These are phyloP conservation scores for Ogataea hybrid DNA, from an alignment of 1,139 yeast genomes.

Conservation along the genomic window DNA sequence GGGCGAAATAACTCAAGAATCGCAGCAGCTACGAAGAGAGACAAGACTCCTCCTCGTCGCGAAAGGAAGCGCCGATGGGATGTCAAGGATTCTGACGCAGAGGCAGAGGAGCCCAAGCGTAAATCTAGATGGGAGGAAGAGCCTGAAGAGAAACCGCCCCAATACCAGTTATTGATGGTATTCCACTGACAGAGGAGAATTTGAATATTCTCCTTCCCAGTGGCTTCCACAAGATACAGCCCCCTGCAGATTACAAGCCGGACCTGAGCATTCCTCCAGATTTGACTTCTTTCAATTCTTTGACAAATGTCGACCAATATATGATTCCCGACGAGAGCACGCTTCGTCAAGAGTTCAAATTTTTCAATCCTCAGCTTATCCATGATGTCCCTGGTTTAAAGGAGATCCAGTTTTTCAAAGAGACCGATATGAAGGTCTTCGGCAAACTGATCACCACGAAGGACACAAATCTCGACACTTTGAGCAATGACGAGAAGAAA, in stretches of 20 bases:
- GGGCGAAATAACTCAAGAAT: neutral
- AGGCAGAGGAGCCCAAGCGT: conserved; percentile 10
- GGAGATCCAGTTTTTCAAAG: conserved; percentile 65
- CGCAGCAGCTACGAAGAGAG: conserved; percentile 17
- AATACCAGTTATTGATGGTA: conserved; percentile 45
- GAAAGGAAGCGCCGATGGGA: conserved; percentile 38
- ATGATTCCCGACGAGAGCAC: conserved; percentile 36
- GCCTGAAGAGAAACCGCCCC: conserved; percentile 34
- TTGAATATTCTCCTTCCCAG: conserved; percentile 53
- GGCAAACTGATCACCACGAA: conserved; percentile 51
- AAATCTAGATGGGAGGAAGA: conserved; percentile 32
- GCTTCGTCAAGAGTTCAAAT: conserved; percentile 17
- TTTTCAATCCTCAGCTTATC: conserved; percentile 41
- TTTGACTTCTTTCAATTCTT: conserved; percentile 21
- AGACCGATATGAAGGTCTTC: conserved; percentile 71
- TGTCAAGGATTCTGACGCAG: conserved; percentile 31
- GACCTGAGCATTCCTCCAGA: conserved; percentile 28
- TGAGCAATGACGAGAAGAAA: conserved; percentile 51
- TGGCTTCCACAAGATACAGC: conserved; percentile 48
- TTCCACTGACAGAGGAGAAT: conserved; percentile 47
- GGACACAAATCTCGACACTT: conserved; percentile 33
- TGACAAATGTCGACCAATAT: conserved; percentile 27
- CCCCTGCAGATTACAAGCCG: conserved; percentile 49
- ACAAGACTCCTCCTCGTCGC: conserved; percentile 31
- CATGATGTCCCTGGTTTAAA: conserved; percentile 61